A percentile compares a stretch with the other conserved stretches of the same genome.
Evolutionary conservation across 2,329 filamentous ascomycete species (phyloP).

Genomic region (Botrytis fabae): DNA sequence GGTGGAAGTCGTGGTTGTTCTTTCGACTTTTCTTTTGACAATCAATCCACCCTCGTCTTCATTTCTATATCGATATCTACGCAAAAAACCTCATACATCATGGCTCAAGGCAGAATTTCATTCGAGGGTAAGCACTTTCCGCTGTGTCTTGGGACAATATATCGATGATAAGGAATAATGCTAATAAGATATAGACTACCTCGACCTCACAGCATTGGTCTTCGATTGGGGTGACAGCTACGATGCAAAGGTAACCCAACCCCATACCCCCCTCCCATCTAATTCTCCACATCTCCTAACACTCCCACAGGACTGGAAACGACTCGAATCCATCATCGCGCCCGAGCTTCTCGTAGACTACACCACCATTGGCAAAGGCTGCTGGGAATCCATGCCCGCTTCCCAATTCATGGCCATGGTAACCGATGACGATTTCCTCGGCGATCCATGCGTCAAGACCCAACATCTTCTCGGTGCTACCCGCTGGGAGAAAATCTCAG

Average conservation of each 20-base stretch:
- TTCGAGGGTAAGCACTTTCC: conserved; percentile 20
- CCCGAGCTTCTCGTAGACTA: conserved; percentile 55
- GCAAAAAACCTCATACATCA: neutral
- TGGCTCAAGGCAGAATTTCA: conserved; percentile 13
- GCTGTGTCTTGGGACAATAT: neutral
- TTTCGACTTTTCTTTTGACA: neutral
- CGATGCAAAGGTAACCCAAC: conserved; percentile 52
- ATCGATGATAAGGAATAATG: neutral
- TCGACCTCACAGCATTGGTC: conserved; percentile 50
- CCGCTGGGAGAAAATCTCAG: conserved; percentile 58
- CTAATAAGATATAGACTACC: conserved; percentile 45
- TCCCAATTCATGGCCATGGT: conserved; percentile 63
- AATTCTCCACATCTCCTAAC: neutral
- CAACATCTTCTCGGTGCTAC: conserved; percentile 64
- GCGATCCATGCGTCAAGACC: conserved; percentile 61
- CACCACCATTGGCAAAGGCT: conserved; percentile 59
- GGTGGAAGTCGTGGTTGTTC: neutral
- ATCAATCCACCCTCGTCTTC: neutral
- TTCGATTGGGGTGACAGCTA: conserved; percentile 68
- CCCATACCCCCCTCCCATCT: neutral
- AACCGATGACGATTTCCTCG: conserved; percentile 56
- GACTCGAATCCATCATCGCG: conserved; percentile 34
- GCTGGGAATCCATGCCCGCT: conserved; percentile 62
- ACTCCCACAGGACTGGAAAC: conserved; percentile 33
- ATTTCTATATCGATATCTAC: neutral